These are phyloP conservation scores for Trypanosoma caninum DNA, from an alignment of 208 protist species.

Conservation along the genomic window DNA sequence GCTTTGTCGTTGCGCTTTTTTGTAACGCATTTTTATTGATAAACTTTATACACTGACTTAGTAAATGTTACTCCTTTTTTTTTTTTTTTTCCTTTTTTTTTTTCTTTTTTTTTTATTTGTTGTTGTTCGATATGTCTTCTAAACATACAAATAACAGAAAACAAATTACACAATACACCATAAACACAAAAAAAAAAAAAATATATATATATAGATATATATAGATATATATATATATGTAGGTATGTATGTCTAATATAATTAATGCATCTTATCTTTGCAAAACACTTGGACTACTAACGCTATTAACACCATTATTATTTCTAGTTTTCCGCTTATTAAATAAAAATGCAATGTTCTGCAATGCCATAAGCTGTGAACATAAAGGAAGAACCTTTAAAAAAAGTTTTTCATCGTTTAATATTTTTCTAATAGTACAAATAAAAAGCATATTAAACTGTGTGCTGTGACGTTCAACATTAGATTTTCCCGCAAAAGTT, in stretches of 20 bases:
- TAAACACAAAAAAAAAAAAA: too few species aligned
- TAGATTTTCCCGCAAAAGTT: slow-evolving; percentile 41
- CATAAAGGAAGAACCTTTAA: slow-evolving; percentile 55
- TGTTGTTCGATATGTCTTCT: neutral
- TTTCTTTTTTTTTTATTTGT: neutral
- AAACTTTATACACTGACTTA: too few species aligned
- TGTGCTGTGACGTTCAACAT: slow-evolving; percentile 45
- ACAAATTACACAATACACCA: too few species aligned
- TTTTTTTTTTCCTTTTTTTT: neutral
- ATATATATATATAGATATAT: neutral
- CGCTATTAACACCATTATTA: too few species aligned
- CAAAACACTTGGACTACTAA: too few species aligned
- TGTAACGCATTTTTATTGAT: too few species aligned
- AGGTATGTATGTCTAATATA: too few species aligned
- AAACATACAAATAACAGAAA: too few species aligned
- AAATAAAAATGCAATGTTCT: slow-evolving; percentile 28
- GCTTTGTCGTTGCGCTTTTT: too few species aligned
- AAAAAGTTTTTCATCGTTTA: slow-evolving; percentile 50
- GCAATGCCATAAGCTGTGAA: slow-evolving; percentile 63
- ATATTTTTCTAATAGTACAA: slow-evolving; percentile 37
- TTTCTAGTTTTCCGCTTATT: neutral
- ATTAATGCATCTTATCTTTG: too few species aligned
- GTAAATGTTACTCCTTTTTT: neutral
- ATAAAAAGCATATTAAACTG: slow-evolving; percentile 63
- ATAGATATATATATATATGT: slow-evolving; percentile 14